phyloP scores from a whole-genome alignment of 106 monocot species.

The Apostasia ramifera region DNA sequence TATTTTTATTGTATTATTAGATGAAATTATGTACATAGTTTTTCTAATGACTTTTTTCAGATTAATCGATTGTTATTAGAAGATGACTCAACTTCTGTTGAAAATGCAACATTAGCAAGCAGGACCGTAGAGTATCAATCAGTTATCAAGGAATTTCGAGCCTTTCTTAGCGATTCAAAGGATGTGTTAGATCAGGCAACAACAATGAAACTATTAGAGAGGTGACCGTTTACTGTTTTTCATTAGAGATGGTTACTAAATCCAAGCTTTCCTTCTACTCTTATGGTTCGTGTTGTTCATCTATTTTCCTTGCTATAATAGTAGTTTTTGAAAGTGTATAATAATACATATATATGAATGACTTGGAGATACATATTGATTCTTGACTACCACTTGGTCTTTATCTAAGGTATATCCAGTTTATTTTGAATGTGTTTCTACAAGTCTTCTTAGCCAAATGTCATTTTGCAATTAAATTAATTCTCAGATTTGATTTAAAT shows the following conservation, averaged over 20 bases:
- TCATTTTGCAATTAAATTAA: neutral
- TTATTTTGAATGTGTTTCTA: neutral
- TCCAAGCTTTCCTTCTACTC: neutral
- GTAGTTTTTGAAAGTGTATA: neutral
- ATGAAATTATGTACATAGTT: neutral
- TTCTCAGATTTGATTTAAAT: constrained; percentile 1
- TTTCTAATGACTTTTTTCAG: constrained; percentile 30
- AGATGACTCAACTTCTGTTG: constrained; percentile 38
- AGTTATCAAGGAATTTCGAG: constrained; percentile 73
- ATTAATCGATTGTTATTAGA: constrained; percentile 89
- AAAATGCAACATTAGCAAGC: constrained; percentile 18
- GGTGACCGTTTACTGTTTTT: constrained; percentile 25
- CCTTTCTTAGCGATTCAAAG: constrained; percentile 94
- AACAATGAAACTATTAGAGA: constrained; percentile 82
- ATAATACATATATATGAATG: too few relatives aligned
- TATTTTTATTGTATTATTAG: neutral
- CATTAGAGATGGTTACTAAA: neutral
- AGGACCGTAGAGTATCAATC: constrained; percentile 51
- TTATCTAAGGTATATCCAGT: neutral
- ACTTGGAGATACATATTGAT: too few relatives aligned
- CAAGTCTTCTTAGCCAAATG: neutral
- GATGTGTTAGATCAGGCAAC: constrained; percentile 93
- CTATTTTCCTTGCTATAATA: neutral
- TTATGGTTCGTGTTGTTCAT: neutral
- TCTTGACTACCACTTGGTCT: neutral